Evolutionary conservation across 768 basidiomycete species (phyloP), one percentile per base, ranked within the genome.

Genomic region (Jaapia argillacea): DNA sequence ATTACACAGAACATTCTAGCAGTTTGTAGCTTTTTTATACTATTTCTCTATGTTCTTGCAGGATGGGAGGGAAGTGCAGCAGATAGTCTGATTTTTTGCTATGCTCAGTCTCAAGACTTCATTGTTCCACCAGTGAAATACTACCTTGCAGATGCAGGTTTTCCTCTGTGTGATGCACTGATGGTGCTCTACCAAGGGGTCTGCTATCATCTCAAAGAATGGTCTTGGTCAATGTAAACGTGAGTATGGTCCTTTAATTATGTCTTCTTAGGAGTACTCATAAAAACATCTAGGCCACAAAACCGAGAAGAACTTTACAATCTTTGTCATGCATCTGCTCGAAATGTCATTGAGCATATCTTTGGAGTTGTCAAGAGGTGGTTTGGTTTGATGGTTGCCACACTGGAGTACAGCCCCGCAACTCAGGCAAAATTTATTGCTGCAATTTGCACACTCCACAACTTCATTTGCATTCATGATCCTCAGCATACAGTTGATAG

Each of bases 121-220:
- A 16, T 21, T 2, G 50, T 65, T 10, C 55, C 53, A 2, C 23
- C 36, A 4, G 60, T 56, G 0, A 45, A 40, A 33, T 63, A 54
- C 44, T 64, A 60, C 42, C 57, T 66, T 27, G 61, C 49, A 2
- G 57, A 66, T 56, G 60, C 58, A 5, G 64, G 62, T 0, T 64
- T 59, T 51, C 45, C 54, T 6, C 7, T 33, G 4, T 57, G 55
- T 31, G 47, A 51, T 41, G 46, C 48, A 1, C 42, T 61, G 3
- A 40, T 66, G 10, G 48, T 58, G 2, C 62, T 61, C 4, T 63
- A 54, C 44, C 53, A 56, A 5, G 52, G 54, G 25, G 53, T 58
- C 0, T 49, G 54, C 2, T 67, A 65, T 48, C 64, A 66, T 46
- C 45, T 65, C 6, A 27, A 37, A 31, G 64, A 66, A 43, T 64